These are phyloP conservation scores for Nevesoporus exiguus DNA, from an alignment of 768 basidiomycete genomes.

Conservation along the genomic window DNA sequence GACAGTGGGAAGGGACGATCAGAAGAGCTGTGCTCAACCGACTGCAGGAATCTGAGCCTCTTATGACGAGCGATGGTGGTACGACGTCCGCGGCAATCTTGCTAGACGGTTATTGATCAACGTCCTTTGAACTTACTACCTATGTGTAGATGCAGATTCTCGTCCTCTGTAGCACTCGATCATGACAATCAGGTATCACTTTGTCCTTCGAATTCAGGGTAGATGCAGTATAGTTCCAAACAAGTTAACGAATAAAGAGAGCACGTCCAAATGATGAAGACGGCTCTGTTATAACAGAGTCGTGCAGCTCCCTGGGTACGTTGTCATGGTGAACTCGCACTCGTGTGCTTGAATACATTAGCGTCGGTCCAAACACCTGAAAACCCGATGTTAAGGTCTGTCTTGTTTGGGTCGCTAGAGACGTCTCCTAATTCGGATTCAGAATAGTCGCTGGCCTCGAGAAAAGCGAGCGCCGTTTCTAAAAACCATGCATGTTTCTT, in stretches of 20 bases:
- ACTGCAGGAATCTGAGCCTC: slow-evolving; percentile 35
- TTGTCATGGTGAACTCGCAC: slow-evolving; percentile 9
- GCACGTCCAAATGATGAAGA: background rate
- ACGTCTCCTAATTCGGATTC: slow-evolving; percentile 35
- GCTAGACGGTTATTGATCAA: slow-evolving; percentile 26
- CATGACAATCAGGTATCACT: slow-evolving; percentile 3
- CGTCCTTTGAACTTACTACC: background rate
- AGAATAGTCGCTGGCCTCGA: slow-evolving; percentile 74
- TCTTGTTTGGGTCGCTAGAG: slow-evolving; percentile 8
- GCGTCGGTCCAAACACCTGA: slow-evolving; percentile 31
- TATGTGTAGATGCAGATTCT: background rate
- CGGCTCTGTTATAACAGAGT: background rate
- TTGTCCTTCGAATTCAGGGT: background rate
- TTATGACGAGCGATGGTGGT: slow-evolving; percentile 30
- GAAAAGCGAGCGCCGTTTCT: slow-evolving; percentile 85
- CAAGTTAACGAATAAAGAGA: slow-evolving; percentile 23
- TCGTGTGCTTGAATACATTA: slow-evolving; percentile 17
- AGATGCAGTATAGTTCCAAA: slow-evolving; percentile 11
- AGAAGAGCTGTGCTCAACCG: slow-evolving; percentile 50
- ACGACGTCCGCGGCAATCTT: slow-evolving; percentile 7
- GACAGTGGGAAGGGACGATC: slow-evolving; percentile 70
- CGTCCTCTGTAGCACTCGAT: background rate
- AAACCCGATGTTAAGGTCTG: slow-evolving; percentile 18
- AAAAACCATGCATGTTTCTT: slow-evolving; percentile 97
- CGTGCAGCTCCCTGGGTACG: background rate